Conservation (phyloP, 176 grass and related monocot species). For the Raddia distichophylla region DNA sequence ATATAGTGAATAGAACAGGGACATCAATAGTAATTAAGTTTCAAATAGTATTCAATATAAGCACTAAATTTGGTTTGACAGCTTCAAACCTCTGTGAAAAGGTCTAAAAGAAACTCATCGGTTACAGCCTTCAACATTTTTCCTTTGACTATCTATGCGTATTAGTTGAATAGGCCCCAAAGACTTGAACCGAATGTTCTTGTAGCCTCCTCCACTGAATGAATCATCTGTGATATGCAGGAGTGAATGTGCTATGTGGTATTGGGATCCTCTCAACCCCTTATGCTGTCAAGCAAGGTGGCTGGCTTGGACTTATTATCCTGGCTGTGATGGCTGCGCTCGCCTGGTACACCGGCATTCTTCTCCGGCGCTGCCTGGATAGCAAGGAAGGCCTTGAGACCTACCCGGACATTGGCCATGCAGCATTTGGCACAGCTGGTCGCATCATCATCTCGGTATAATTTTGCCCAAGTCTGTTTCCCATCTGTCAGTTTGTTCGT, state of each 20-base stretch:
- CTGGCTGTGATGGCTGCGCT: slow-evolving; percentile 50
- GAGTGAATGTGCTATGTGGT: slow-evolving; percentile 72
- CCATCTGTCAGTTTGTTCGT: neutral
- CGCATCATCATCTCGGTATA: slow-evolving; percentile 62
- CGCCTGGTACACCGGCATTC: slow-evolving; percentile 63
- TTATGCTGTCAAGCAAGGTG: slow-evolving; percentile 66
- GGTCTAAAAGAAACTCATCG: neutral
- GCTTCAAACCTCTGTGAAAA: neutral
- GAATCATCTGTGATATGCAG: slow-evolving; percentile 18
- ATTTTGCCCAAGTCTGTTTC: neutral
- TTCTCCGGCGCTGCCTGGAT: slow-evolving; percentile 65
- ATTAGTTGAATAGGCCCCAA: too few relatives aligned
- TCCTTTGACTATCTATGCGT: too few relatives aligned
- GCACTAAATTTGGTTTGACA: neutral
- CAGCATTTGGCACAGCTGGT: slow-evolving; percentile 61
- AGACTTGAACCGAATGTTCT: too few relatives aligned
- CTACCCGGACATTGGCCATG: slow-evolving; percentile 75
- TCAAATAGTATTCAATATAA: neutral
- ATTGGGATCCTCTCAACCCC: slow-evolving; percentile 76
- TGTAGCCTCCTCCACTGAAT: too few relatives aligned
- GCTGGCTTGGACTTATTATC: slow-evolving; percentile 58
- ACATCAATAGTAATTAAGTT: neutral
- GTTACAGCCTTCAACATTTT: neutral
- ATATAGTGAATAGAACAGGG: too few relatives aligned
- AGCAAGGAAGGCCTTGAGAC: slow-evolving; percentile 65